These are phyloP conservation scores for Sonneratia alba DNA, from an alignment of 345 rosid genomes.

Conservation along the genomic window DNA sequence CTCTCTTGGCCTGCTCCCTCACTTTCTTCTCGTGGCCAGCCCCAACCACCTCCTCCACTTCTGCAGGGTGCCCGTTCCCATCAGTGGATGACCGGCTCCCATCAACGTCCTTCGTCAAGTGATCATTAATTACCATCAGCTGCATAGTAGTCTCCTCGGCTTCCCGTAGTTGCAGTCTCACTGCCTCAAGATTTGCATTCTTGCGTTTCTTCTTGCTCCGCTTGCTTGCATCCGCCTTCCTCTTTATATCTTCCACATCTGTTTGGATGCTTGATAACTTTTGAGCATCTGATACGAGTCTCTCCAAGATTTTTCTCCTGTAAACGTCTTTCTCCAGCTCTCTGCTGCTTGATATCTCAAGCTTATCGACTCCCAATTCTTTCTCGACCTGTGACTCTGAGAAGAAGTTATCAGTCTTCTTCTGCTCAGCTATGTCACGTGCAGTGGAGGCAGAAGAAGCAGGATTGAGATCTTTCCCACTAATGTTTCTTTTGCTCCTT, in stretches of 20 bases:
- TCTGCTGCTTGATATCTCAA: slow-evolving; percentile 44
- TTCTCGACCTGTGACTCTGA: slow-evolving; percentile 49
- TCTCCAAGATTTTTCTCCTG: slow-evolving; percentile 54
- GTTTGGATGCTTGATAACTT: slow-evolving; percentile 51
- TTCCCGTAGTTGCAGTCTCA: slow-evolving; percentile 57
- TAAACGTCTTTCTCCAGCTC: slow-evolving; percentile 23
- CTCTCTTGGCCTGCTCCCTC: slow-evolving; percentile 48
- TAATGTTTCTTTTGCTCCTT: slow-evolving; percentile 31
- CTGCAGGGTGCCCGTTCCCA: slow-evolving; percentile 12
- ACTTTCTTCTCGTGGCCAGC: slow-evolving; percentile 23
- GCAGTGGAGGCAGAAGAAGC: slow-evolving; percentile 19
- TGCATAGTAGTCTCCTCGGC: slow-evolving; percentile 51
- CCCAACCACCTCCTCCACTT: slow-evolving; percentile 30
- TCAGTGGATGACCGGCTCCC: slow-evolving; percentile 19
- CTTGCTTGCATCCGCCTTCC: slow-evolving; percentile 50
- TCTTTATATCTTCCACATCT: slow-evolving; percentile 53
- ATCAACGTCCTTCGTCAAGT: slow-evolving; percentile 36
- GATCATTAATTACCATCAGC: slow-evolving; percentile 45
- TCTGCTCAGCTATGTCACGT: slow-evolving; percentile 43
- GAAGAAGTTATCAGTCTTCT: neutral
- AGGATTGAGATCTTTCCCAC: slow-evolving; percentile 12
- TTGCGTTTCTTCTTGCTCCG: slow-evolving; percentile 35
- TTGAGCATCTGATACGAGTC: slow-evolving; percentile 61
- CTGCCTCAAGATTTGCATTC: slow-evolving; percentile 43
- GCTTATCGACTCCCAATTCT: slow-evolving; percentile 57